Evolutionary conservation across 108 stramenopile genomes (phyloP).

Genomic region (Seminavis robusta): DNA sequence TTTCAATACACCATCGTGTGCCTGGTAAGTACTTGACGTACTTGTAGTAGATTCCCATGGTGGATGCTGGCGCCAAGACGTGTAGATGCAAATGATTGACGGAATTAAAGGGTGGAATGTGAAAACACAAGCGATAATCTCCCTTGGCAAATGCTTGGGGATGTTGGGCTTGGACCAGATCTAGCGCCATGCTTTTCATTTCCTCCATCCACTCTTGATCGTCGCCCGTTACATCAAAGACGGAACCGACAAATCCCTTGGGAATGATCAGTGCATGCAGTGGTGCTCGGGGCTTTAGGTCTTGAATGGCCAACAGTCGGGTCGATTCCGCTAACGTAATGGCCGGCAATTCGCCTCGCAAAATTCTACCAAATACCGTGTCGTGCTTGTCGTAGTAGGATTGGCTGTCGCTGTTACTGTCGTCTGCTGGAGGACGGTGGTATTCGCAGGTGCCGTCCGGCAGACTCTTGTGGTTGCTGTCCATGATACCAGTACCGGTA

Average conservation of each 20-base stretch:
- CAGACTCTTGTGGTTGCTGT: no score
- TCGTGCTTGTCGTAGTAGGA: slow-evolving; percentile 47
- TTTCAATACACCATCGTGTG: slow-evolving; percentile 44
- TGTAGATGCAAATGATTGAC: slow-evolving; percentile 79
- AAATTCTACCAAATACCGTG: slow-evolving; percentile 67
- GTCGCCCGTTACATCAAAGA: slow-evolving; percentile 25
- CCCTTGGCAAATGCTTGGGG: slow-evolving; percentile 29
- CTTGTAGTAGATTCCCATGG: slow-evolving; percentile 37
- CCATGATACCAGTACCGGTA: no score
- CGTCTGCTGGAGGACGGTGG: not conserved
- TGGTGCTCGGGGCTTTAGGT: slow-evolving; percentile 44
- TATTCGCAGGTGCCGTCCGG: not conserved
- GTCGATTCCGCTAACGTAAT: slow-evolving; percentile 28
- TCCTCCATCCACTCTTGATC: slow-evolving; percentile 43
- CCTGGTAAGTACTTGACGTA: slow-evolving; percentile 44
- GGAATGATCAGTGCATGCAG: slow-evolving; percentile 71
- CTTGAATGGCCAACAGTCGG: slow-evolving; percentile 54
- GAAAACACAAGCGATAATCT: slow-evolving; percentile 69
- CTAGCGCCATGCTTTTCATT: slow-evolving; percentile 45
- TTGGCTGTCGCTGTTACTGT: no score
- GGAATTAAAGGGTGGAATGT: slow-evolving; percentile 64
- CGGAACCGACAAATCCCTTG: slow-evolving; percentile 36
- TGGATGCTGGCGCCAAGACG: slow-evolving; percentile 65
- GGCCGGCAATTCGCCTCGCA: slow-evolving; percentile 45
- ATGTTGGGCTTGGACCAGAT: slow-evolving; percentile 28